Evolutionary conservation across 2,329 filamentous ascomycete species (phyloP), one percentile per base, ranked within the genome.

Genomic region (Colletotrichum tofieldiae): DNA sequence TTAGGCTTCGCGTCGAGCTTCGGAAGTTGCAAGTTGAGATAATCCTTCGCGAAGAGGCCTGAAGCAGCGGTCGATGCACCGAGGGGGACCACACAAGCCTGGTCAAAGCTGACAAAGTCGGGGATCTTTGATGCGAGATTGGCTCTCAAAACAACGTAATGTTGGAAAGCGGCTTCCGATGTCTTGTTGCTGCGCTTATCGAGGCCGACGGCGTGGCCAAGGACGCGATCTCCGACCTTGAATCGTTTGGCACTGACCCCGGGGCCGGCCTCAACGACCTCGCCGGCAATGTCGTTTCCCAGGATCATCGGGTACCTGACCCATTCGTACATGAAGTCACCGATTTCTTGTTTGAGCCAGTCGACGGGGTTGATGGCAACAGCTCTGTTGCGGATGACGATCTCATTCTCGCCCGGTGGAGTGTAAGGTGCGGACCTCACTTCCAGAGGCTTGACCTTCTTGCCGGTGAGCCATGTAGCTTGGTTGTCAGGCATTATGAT

Each of bases 361-460:
- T 81, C 78, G 16, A 79, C 74, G 1, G 78, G 79, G 52, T 81
- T 81, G 45, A 81, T 78, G n/a, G 79, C 80, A 7, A 79, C 75
- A 23, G 78, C 79, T 9, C 77, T 71, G 45, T 78, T 78, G 56
- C 75, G 77, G 67, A 81, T 69, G 55, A 81, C 74, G 45, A 81
- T 68, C 55, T 79, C 75, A 41, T 72, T 47, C 23, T 75, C 63
- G n/a, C 71, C 75, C 11, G 74, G 41, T 3, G 67, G 43, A 1
- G 68, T 72, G 54, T 74, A 67, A 6, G 74, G 72, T 12, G 74
- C 72, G n/a, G 60, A 9, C 9, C 43, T 49, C 18, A 75, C 51
- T 20, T 65, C 51, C 16, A 75, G 65, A 14, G 68, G 64, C 18
- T 59, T 64, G 39, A 35, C 72, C 43, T 65, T 65, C 45, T 74